phyloP scores from a whole-genome alignment of 2,329 filamentous ascomycete species.

The Fusarium cicatricum region DNA sequence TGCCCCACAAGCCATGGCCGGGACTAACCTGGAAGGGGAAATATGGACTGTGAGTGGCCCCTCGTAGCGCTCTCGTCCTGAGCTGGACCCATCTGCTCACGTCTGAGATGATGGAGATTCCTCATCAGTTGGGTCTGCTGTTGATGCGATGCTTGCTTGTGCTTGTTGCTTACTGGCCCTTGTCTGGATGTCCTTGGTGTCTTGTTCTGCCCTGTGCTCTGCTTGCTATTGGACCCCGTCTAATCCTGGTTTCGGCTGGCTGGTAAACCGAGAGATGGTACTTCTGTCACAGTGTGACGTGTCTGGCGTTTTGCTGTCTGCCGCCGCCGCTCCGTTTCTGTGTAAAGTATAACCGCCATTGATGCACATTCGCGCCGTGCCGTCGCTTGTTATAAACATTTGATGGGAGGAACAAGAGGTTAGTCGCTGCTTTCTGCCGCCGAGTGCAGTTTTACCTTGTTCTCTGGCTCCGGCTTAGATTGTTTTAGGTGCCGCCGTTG shows the following conservation, averaged over 20 bases:
- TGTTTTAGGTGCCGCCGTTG: constrained; percentile 38
- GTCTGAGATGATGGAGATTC: constrained; percentile 15
- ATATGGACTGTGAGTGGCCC: constrained; percentile 34
- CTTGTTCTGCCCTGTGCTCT: constrained; percentile 3
- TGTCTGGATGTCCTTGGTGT: constrained; percentile 7
- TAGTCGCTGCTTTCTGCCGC: constrained; percentile 10
- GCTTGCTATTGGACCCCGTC: constrained; percentile 26
- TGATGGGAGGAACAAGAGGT: constrained; percentile 24
- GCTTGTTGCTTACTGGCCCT: constrained; percentile 15
- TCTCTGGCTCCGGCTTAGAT: constrained; percentile 8
- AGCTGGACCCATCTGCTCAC: constrained; percentile 22
- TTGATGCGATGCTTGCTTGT: not conserved
- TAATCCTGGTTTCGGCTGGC: constrained; percentile 20
- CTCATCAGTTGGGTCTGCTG: constrained; percentile 1
- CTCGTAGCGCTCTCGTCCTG: constrained; percentile 31
- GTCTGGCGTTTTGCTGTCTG: constrained; percentile 16
- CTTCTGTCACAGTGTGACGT: constrained; percentile 10
- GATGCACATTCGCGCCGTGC: constrained; percentile 16
- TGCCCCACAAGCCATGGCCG: constrained; percentile 21
- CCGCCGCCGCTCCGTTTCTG: not conserved
- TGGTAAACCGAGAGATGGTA: constrained; percentile 24
- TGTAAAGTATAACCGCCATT: constrained; percentile 14
- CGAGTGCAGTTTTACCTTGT: constrained; percentile 13
- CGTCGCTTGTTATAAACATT: constrained; percentile 20
- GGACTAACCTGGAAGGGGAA: constrained; percentile 34